phyloP scores from a whole-genome alignment of 345 rosid genomes.

The Jatropha curcas region DNA sequence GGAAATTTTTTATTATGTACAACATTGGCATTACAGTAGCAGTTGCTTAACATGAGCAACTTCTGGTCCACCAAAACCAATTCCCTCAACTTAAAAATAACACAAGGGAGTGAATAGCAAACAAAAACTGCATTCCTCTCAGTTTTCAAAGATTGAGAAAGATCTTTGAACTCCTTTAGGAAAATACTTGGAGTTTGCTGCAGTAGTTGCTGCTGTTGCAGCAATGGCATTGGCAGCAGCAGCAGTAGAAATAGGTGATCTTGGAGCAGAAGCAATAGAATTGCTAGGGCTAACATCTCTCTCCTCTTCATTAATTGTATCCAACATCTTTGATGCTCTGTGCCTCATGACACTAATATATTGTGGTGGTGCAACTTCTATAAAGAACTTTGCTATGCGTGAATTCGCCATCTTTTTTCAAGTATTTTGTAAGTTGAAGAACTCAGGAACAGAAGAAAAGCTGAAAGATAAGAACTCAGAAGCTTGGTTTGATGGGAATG shows the following conservation, averaged over 20 bases:
- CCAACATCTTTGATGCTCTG: conserved; percentile 61
- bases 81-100: not conserved
- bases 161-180: conserved; percentile 23
- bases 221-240: conserved; percentile 3
- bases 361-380: conserved; percentile 89
- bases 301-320: conserved; percentile 84
- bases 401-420: conserved; percentile 55
- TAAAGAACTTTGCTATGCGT: conserved; percentile 57
- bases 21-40: conserved; percentile 1
- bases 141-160: conserved; percentile 21
- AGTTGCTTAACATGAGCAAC: conserved; percentile 1
- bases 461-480: not conserved
- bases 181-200: conserved; percentile 19
- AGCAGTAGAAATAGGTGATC: conserved; percentile 24
- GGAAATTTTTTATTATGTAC: conserved; percentile 4
- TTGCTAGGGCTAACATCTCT: conserved; percentile 42
- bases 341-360: conserved; percentile 66
- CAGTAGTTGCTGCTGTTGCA: conserved; percentile 20
- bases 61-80: not conserved
- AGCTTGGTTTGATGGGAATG: conserved; percentile 21
- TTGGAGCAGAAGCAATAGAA: conserved; percentile 34
- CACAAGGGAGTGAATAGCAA: not conserved
- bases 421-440: not conserved
- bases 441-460: conserved; percentile 1
- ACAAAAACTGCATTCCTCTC: not conserved